Evolutionary conservation across 2,329 filamentous ascomycete species (phyloP).

Genomic region (Daldinia sp.): DNA sequence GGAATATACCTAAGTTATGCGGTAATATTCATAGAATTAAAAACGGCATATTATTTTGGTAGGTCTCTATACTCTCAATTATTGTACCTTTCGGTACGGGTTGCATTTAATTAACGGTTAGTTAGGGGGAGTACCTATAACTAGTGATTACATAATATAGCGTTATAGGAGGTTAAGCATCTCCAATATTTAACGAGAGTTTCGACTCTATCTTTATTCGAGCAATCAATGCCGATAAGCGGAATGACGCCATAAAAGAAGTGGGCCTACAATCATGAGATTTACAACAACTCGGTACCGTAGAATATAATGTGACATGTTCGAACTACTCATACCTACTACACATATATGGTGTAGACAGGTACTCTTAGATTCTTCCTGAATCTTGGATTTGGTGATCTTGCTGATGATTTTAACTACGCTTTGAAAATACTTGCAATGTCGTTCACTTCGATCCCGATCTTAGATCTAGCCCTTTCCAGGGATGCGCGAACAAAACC

Average conservation of each 20-base stretch:
- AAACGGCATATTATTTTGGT: no score
- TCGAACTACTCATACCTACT: background rate
- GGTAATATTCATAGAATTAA: no score
- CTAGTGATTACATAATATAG: background rate
- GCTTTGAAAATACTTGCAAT: slow-evolving; percentile 48
- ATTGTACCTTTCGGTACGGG: no score
- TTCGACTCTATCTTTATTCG: slow-evolving; percentile 9
- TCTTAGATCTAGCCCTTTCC: slow-evolving; percentile 77
- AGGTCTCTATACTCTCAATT: no score
- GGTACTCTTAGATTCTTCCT: background rate
- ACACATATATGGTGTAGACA: background rate
- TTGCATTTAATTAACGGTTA: no score
- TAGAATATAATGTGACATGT: background rate
- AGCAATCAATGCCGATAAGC: slow-evolving; percentile 32
- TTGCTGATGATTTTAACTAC: background rate
- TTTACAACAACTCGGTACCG: background rate
- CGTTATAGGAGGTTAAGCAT: background rate
- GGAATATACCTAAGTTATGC: no score
- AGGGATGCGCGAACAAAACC: slow-evolving; percentile 72
- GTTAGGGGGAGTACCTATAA: background rate
- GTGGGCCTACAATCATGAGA: slow-evolving; percentile 34
- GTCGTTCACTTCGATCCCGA: slow-evolving; percentile 79
- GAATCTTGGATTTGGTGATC: background rate
- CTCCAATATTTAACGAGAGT: background rate
- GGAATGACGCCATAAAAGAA: slow-evolving; percentile 38